phyloP scores from a whole-genome alignment of 148 eudicot species.

The Chenopodium album region DNA sequence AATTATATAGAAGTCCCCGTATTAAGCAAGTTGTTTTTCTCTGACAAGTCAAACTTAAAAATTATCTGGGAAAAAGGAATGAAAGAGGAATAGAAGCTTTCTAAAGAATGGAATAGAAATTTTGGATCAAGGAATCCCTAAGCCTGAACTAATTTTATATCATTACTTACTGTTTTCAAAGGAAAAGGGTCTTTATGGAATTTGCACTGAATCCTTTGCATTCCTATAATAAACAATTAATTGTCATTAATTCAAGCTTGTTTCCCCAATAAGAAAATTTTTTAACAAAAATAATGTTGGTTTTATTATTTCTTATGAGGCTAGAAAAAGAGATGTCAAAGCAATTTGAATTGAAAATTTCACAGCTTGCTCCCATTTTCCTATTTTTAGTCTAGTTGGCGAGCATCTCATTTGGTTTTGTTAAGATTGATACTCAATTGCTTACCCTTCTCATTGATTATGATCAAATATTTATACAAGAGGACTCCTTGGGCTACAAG shows the following conservation, averaged over 20 bases:
- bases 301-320: not conserved
- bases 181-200: conserved; percentile 1
- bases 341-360: conserved; percentile 23
- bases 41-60: conserved; percentile 30
- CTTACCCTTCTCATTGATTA: too few relatives aligned
- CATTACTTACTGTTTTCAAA: conserved; percentile 12
- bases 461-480: too few relatives aligned
- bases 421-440: too few relatives aligned
- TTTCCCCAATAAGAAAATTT: conserved; percentile 1
- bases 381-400: not conserved
- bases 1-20: not conserved
- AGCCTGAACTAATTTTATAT: conserved; percentile 1
- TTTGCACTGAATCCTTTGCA: conserved; percentile 43
- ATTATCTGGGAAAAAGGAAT: conserved; percentile 21
- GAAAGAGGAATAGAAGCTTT: conserved; percentile 55
- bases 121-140: conserved; percentile 38
- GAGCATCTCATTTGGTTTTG: too few relatives aligned
- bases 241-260: conserved; percentile 22
- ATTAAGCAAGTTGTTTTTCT: conserved; percentile 4
- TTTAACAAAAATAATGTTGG: not conserved
- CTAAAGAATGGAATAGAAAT: conserved; percentile 60
- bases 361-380: conserved; percentile 2
- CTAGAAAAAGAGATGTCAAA: conserved; percentile 26
- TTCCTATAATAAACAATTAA: conserved; percentile 12
- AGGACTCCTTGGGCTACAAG: too few relatives aligned